Conservation (phyloP, 169 alveolate genomes). For the Plasmodium falciparum region DNA sequence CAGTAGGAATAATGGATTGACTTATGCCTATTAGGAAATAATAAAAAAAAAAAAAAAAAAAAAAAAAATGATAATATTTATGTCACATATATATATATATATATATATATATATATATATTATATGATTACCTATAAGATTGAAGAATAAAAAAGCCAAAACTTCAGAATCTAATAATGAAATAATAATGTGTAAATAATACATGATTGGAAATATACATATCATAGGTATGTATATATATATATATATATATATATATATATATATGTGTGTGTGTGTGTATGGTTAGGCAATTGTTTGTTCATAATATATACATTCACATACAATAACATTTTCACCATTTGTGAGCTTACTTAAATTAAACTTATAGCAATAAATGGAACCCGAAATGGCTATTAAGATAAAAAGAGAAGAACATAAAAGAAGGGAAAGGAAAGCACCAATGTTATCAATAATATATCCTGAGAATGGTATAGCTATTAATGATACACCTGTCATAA, state of each 20-base stretch:
- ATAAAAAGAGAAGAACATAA: slow-evolving; percentile 62
- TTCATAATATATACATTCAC: no score
- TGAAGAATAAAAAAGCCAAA: slow-evolving; percentile 63
- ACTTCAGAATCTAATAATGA: slow-evolving; percentile 51
- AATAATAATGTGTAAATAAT: not conserved
- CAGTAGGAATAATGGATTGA: slow-evolving; percentile 74
- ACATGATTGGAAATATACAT: not conserved
- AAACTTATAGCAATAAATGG: slow-evolving; percentile 58
- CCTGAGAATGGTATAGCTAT: slow-evolving; percentile 75
- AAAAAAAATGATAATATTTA: not conserved
- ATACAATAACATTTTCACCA: not conserved
- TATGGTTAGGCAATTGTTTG: not conserved
- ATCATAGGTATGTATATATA: not conserved
- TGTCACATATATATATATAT: not conserved
- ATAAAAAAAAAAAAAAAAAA: not conserved
- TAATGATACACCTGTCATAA: slow-evolving; percentile 63
- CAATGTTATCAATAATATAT: slow-evolving; percentile 60
- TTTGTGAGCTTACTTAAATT: slow-evolving; percentile 20
- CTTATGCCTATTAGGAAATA: slow-evolving; percentile 51
- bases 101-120: slow-evolving; percentile 2
- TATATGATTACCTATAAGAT: slow-evolving; percentile 42
- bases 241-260: not conserved
- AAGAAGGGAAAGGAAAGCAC: slow-evolving; percentile 65
- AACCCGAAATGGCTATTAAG: slow-evolving; percentile 63
- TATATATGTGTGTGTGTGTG: not conserved